A percentile compares a stretch with the other conserved stretches of the same genome.
phyloP scores from a whole-genome alignment of 306 rosid species.

The Citrullus colocynthis region DNA sequence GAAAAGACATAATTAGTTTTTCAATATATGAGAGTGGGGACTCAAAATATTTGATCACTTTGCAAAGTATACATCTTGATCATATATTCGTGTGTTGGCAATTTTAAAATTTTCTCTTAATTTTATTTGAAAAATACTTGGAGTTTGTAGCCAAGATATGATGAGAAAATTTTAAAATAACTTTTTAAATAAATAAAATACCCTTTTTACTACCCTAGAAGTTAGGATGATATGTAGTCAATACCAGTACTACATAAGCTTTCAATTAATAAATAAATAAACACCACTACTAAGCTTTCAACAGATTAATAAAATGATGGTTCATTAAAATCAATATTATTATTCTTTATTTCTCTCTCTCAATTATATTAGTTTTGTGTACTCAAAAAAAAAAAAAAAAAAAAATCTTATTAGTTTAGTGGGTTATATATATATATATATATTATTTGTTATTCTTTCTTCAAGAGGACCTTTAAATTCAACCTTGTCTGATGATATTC shows the following conservation, averaged over 20 bases:
- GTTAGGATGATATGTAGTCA: background rate
- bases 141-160: background rate
- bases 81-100: too few species aligned
- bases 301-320: background rate
- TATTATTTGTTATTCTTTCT: background rate
- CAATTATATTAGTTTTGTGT: background rate
- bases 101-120: background rate
- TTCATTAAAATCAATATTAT: background rate
- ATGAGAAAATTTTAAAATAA: background rate
- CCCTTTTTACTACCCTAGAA: too few species aligned
- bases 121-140: background rate
- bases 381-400: too few species aligned
- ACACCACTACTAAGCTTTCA: background rate
- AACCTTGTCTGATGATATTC: background rate
- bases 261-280: too few species aligned
- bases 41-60: too few species aligned
- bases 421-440: background rate
- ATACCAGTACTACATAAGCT: too few species aligned
- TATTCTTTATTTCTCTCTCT: background rate
- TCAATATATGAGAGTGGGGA: too few species aligned
- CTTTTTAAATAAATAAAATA: background rate
- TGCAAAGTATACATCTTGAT: too few species aligned
- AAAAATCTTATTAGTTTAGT: background rate
- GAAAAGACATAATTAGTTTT: too few species aligned
- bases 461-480: background rate